Conservation (phyloP, 202 grass and related monocot species). For the Setaria viridis region DNA sequence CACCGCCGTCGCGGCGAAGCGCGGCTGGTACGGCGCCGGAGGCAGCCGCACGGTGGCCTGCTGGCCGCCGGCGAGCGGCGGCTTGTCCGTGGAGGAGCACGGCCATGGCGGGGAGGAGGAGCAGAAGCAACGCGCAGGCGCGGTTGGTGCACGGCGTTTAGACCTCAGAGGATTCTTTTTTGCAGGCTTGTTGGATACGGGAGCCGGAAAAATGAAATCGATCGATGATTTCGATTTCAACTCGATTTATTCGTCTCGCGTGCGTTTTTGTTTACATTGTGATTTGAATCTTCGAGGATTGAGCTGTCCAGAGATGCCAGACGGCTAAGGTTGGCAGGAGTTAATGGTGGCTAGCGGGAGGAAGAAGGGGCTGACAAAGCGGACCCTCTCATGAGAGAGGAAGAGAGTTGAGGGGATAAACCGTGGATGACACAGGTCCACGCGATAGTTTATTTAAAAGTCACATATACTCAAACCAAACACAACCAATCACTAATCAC, state of each 20-base stretch:
- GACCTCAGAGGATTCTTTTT: no score
- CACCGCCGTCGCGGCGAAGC: slow-evolving; percentile 45
- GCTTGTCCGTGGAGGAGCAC: slow-evolving; percentile 31
- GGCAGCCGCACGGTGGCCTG: slow-evolving; percentile 56
- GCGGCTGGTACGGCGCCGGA: slow-evolving; percentile 26
- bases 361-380: no score
- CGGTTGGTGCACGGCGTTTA: background rate
- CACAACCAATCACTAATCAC: no score
- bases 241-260: slow-evolving; percentile 12
- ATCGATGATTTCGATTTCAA: slow-evolving; percentile 9
- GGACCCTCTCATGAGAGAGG: no score
- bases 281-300: background rate
- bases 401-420: no score
- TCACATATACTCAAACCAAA: no score
- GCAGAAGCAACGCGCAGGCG: slow-evolving; percentile 22
- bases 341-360: background rate
- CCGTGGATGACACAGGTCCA: no score
- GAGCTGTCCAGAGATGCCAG: background rate
- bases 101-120: slow-evolving; percentile 34
- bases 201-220: background rate
- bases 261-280: slow-evolving; percentile 29
- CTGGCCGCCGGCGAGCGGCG: slow-evolving; percentile 35
- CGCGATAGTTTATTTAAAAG: no score
- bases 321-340: slow-evolving; percentile 12
- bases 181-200: background rate